These are phyloP conservation scores for Wickerhamomyces sp. DNA, from an alignment of 1,139 yeast species.

Conservation along the genomic window DNA sequence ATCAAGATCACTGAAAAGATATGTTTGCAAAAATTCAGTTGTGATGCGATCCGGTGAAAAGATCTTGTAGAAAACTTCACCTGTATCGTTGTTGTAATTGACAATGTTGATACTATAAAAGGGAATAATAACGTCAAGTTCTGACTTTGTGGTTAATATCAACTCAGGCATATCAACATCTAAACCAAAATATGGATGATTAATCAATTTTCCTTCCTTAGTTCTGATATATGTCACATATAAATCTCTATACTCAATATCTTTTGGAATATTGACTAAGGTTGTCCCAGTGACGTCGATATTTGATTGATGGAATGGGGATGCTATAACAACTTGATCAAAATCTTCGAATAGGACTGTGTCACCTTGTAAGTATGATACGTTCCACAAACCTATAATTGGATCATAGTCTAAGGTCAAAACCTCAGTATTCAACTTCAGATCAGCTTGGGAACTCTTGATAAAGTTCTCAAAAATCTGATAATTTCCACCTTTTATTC, in stretches of 20 bases:
- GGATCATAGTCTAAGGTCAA: background rate
- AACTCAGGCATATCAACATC: slow-evolving; percentile 25
- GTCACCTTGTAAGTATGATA: background rate
- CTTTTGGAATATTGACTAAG: slow-evolving; percentile 4
- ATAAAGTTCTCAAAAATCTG: slow-evolving; percentile 35
- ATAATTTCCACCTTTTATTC: slow-evolving; percentile 38
- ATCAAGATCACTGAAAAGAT: slow-evolving; percentile 23
- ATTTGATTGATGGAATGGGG: slow-evolving; percentile 31
- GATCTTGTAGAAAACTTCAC: slow-evolving; percentile 34
- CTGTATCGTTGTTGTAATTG: slow-evolving; percentile 21
- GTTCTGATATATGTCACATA: slow-evolving; percentile 27
- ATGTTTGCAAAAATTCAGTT: slow-evolving; percentile 17
- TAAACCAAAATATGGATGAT: slow-evolving; percentile 15
- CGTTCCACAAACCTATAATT: slow-evolving; percentile 6
- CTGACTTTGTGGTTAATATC: slow-evolving; percentile 25
- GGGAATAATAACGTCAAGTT: slow-evolving; percentile 7
- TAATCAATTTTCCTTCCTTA: slow-evolving; percentile 5
- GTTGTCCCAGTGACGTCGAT: slow-evolving; percentile 17
- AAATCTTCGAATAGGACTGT: slow-evolving; percentile 17
- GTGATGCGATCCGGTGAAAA: slow-evolving; percentile 28
- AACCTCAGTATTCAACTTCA: slow-evolving; percentile 28
- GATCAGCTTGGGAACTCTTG: slow-evolving; percentile 28
- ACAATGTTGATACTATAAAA: slow-evolving; percentile 30
- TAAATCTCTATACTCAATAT: slow-evolving; percentile 27
- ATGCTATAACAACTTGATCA: slow-evolving; percentile 39